A percentile compares a stretch with the other conserved stretches of the same genome.
phyloP scores from a whole-genome alignment of 169 alveolate species.

The Plasmodium cynomolgi region DNA sequence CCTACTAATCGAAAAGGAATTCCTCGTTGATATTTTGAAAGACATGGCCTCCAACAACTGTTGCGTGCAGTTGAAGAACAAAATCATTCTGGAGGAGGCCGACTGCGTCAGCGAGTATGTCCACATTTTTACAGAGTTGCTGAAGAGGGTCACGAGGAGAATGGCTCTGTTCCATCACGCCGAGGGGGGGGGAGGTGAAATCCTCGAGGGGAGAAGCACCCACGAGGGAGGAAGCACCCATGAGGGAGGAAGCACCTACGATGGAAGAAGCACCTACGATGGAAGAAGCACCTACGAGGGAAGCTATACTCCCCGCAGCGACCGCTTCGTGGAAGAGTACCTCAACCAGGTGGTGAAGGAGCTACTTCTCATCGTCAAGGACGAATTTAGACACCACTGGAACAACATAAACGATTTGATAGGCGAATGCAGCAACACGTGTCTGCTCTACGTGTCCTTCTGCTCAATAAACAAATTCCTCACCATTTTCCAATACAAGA shows the following conservation, averaged over 20 bases:
- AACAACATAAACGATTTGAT: slow-evolving; percentile 59
- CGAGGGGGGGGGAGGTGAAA: neutral
- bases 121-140: slow-evolving; percentile 27
- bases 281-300: neutral
- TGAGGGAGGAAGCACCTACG: neutral
- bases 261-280: neutral
- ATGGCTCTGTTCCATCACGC: neutral
- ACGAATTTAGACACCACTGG: slow-evolving; percentile 69
- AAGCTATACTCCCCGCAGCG: neutral
- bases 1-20: slow-evolving; percentile 34
- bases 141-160: neutral
- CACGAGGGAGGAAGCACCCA: neutral
- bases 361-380: slow-evolving; percentile 46
- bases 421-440: slow-evolving; percentile 38
- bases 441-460: slow-evolving; percentile 56
- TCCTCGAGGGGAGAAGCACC: neutral
- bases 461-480: slow-evolving; percentile 24
- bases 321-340: slow-evolving; percentile 33
- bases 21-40: slow-evolving; percentile 41
- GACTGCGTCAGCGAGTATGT: slow-evolving; percentile 68
- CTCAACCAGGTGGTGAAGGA: slow-evolving; percentile 44
- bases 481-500: slow-evolving; percentile 6
- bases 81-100: slow-evolving; percentile 39
- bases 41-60: slow-evolving; percentile 51
- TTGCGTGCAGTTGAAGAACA: slow-evolving; percentile 58